Conservation (phyloP, 371 early-diverging fungal genomes). For the Mucor ambiguus region DNA sequence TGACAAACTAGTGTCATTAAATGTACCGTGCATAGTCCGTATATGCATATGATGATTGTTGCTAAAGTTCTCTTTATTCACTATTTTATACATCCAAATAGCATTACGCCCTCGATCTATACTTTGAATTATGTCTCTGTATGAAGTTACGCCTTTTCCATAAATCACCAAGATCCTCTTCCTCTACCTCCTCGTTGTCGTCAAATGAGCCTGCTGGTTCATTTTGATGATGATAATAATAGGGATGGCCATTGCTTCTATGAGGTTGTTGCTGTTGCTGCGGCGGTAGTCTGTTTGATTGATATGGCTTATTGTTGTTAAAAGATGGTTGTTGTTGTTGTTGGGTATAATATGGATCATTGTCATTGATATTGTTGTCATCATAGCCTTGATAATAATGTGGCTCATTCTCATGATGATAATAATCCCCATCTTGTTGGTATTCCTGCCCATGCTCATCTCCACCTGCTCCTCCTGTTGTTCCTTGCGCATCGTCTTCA, state of each 20-base stretch:
- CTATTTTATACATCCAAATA: neutral
- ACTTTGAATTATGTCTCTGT: constrained; percentile 2
- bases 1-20: no score
- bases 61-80: neutral
- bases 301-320: neutral
- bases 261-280: neutral
- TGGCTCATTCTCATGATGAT: neutral
- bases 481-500: constrained; percentile 17
- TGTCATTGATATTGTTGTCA: neutral
- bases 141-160: neutral
- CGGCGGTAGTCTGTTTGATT: neutral
- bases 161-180: neutral
- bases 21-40: no score
- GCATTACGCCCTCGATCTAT: neutral
- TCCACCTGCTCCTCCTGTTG: neutral
- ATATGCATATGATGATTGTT: no score
- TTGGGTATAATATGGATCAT: constrained; percentile 11
- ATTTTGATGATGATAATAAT: neutral
- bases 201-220: neutral
- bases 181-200: neutral
- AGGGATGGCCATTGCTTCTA: neutral
- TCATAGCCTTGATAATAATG: constrained; percentile 2
- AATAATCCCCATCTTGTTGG: neutral
- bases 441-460: neutral
- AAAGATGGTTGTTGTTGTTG: neutral